A percentile compares a stretch with the other conserved stretches of the same genome.
phyloP scores from a whole-genome alignment of 1,284 basidiomycete genomes.

The Tranzscheliella williamsii region DNA sequence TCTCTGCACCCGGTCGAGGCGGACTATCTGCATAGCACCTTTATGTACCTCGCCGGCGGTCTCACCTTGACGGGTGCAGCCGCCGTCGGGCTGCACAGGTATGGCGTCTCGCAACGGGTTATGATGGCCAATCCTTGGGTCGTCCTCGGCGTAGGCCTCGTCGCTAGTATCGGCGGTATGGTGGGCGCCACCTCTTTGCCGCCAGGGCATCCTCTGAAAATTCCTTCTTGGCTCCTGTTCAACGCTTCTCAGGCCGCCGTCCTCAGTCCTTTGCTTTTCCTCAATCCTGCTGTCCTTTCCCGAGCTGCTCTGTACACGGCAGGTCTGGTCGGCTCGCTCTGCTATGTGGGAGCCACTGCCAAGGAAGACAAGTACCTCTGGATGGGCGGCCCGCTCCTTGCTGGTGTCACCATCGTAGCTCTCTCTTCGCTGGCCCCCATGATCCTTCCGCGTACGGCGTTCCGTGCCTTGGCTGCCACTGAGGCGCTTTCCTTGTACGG shows the following conservation, averaged over 20 bases:
- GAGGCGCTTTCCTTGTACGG: constrained; percentile 78
- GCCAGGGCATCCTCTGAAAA: constrained; percentile 60
- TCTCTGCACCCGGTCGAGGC: constrained; percentile 38
- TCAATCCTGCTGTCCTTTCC: constrained; percentile 81
- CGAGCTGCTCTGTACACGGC: constrained; percentile 85
- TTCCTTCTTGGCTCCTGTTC: constrained; percentile 67
- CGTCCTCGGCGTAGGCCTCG: constrained; percentile 78
- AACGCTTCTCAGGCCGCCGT: constrained; percentile 83
- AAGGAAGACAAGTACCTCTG: constrained; percentile 81
- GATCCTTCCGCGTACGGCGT: constrained; percentile 75
- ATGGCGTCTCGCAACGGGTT: constrained; percentile 74
- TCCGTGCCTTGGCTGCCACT: constrained; percentile 74
- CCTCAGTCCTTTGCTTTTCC: constrained; percentile 71
- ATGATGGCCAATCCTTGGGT: constrained; percentile 85
- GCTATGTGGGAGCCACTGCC: constrained; percentile 86
- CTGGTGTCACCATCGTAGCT: constrained; percentile 80
- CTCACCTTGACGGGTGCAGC: constrained; percentile 75
- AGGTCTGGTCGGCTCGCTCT: constrained; percentile 77
- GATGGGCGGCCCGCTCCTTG: constrained; percentile 71
- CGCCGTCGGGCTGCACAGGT: constrained; percentile 77
- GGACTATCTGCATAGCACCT: constrained; percentile 75
- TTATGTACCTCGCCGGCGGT: constrained; percentile 82
- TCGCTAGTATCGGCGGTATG: constrained; percentile 63
- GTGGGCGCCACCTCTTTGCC: constrained; percentile 57
- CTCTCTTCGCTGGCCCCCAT: constrained; percentile 82